These are phyloP conservation scores for Williopsis jadinii DNA, from an alignment of 1,139 yeast genomes.

Conservation along the genomic window DNA sequence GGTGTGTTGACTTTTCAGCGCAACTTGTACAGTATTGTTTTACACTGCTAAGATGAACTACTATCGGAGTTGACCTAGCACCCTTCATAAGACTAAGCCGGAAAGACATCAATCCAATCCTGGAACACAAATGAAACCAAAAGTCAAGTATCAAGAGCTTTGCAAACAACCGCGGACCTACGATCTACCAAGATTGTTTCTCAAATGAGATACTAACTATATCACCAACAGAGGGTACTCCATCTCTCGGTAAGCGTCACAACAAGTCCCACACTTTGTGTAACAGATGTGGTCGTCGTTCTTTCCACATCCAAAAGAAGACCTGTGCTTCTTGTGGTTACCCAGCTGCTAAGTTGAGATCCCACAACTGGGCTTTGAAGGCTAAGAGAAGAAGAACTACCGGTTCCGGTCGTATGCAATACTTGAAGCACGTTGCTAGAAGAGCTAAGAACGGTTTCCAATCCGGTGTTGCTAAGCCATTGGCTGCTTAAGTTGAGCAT, in stretches of 20 bases:
- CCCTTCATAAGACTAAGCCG: too few relatives aligned
- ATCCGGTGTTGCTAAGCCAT: constrained; percentile 69
- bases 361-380: constrained; percentile 98
- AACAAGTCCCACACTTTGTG: constrained; percentile 99
- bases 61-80: too few relatives aligned
- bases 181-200: too few relatives aligned
- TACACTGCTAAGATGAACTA: too few relatives aligned
- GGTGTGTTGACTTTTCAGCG: too few relatives aligned
- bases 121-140: too few relatives aligned
- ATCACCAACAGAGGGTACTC: constrained; percentile 83
- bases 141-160: too few relatives aligned
- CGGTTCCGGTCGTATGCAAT: constrained; percentile 99
- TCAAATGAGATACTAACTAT: too few relatives aligned
- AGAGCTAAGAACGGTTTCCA: constrained; percentile 99
- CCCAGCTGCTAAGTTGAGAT: constrained; percentile 99
- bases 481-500: constrained; percentile 27
- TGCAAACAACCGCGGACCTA: too few relatives aligned
- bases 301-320: constrained; percentile 99
- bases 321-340: constrained; percentile 99
- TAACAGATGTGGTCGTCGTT: constrained; percentile 99
- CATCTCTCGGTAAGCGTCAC: constrained; percentile 99
- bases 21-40: too few relatives aligned
- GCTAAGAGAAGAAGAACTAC: constrained; percentile 99
- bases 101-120: too few relatives aligned
- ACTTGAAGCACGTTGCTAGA: constrained; percentile 95